Evolutionary conservation across 352 stramenopile species (phyloP), one percentile per base, ranked within the genome.

Genomic region (Aphanomyces cochlioides): DNA sequence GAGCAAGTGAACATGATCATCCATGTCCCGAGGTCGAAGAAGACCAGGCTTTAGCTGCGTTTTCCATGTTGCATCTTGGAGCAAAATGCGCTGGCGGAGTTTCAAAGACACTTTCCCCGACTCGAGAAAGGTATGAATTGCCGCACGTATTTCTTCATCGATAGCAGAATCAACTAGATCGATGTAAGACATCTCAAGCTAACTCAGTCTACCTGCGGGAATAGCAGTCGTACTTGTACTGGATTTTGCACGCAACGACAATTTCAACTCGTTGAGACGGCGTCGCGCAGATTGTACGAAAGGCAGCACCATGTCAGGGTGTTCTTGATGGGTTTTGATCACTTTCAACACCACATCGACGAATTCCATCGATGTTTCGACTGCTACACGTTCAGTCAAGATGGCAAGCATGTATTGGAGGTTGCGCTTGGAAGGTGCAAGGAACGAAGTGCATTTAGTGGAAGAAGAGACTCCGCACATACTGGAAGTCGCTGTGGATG

Each of bases 291-390:
- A 38, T 19, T 47, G 47, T 19, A 69, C 43, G 40, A 60, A 69
- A 28, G 21, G 48, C 63, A 47, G 43, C 37, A 69, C 63, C 60
- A 69, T 60, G 21, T 69, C 63, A n/a, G 63, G 63, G 47, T 64
- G 43, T 40, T 4, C 21, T 3, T 37, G 17, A 36, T 69, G 63
- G 3, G 17, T 17, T 28, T 69, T 69, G 47, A 69, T 5, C 4
- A 61, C 63, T 8, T 47, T 17, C 6, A 69, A 38, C 3, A 21
- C 13, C 63, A 69, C 38, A 12, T 69, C 63, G 6, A 69, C 8
- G 13, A 12, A 12, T 0, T 6, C 13, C 4, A 12, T 19, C 6
- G 34, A 36, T 21, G 28, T 0, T 10, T 15, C 37, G 7, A 12
- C 37, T 13, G 15, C 36, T 13, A 69, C 37, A 13, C n/a, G 8